Evolutionary conservation across 2,329 filamentous ascomycete species (phyloP).

Genomic region (Colletotrichum horii): DNA sequence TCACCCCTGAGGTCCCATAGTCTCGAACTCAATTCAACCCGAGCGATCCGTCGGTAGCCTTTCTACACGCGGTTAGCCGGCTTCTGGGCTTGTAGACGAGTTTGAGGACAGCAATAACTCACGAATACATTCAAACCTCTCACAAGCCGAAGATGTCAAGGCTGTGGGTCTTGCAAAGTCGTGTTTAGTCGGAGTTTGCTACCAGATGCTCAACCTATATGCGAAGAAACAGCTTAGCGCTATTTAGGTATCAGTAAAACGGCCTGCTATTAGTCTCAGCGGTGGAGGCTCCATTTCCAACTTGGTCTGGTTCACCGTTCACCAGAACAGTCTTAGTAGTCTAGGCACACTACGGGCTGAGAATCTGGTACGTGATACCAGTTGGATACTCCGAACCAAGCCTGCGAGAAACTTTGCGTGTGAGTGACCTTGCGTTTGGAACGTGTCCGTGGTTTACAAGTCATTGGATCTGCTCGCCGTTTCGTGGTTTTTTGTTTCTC

Average conservation of each 20-base stretch:
- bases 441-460: rapidly evolving
- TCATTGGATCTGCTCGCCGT: rapidly evolving
- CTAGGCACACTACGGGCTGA: background rate
- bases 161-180: background rate
- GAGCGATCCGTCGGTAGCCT: background rate
- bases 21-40: background rate
- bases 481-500: rapidly evolving
- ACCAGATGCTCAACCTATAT: background rate
- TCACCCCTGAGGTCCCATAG: background rate
- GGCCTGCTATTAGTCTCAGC: background rate
- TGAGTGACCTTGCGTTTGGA: background rate
- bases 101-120: rapidly evolving
- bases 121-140: background rate
- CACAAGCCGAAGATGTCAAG: background rate
- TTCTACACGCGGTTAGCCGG: background rate
- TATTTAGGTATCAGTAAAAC: background rate
- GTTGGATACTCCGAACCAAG: background rate
- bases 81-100: background rate
- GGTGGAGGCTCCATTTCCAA: background rate
- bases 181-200: background rate
- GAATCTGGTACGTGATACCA: background rate
- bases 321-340: background rate
- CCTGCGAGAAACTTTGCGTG: background rate
- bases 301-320: rapidly evolving
- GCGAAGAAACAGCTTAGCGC: background rate